Evolutionary conservation across 1,139 yeast species (phyloP).

Genomic region (Tardiomyces digboiensis): DNA sequence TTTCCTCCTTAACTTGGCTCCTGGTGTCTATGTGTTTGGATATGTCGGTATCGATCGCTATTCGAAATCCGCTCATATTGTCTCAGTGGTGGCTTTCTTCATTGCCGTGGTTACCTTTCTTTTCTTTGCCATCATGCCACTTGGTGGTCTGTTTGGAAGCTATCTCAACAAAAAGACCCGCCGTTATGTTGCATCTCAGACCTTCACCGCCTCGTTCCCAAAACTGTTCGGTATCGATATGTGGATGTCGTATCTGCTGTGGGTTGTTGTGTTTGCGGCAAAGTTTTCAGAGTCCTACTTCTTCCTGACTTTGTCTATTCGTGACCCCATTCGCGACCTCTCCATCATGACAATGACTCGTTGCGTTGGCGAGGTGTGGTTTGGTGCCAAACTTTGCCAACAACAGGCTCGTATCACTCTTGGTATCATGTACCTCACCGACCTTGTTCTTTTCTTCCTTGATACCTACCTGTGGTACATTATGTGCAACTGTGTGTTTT

Average conservation of each 20-base stretch:
- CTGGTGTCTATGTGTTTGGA: conserved; percentile 78
- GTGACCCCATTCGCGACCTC: conserved; percentile 86
- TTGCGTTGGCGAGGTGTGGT: conserved; percentile 90
- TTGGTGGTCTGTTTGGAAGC: conserved; percentile 93
- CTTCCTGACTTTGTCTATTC: conserved; percentile 81
- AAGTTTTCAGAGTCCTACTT: conserved; percentile 85
- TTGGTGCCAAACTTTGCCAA: conserved; percentile 53
- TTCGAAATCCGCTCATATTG: conserved; percentile 70
- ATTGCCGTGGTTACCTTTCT: conserved; percentile 75
- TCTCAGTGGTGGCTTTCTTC: conserved; percentile 84
- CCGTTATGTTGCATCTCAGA: conserved; percentile 86
- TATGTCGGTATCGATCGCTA: conserved; percentile 57
- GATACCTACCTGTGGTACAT: conserved; percentile 99
- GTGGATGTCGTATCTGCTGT: conserved; percentile 93
- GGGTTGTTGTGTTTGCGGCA: conserved; percentile 85
- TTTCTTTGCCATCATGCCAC: conserved; percentile 91
- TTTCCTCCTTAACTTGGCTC: conserved; percentile 67
- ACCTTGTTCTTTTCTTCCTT: conserved; percentile 89
- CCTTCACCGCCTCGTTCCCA: conserved; percentile 89
- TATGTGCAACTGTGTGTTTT: conserved; percentile 86
- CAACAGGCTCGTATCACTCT: conserved; percentile 83
- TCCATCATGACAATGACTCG: conserved; percentile 52
- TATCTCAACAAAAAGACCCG: conserved; percentile 86
- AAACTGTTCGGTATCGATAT: conserved; percentile 78
- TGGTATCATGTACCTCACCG: conserved; percentile 89